Evolutionary conservation across 2,329 filamentous ascomycete species (phyloP).

Genomic region (Neofusicoccum laricinum): DNA sequence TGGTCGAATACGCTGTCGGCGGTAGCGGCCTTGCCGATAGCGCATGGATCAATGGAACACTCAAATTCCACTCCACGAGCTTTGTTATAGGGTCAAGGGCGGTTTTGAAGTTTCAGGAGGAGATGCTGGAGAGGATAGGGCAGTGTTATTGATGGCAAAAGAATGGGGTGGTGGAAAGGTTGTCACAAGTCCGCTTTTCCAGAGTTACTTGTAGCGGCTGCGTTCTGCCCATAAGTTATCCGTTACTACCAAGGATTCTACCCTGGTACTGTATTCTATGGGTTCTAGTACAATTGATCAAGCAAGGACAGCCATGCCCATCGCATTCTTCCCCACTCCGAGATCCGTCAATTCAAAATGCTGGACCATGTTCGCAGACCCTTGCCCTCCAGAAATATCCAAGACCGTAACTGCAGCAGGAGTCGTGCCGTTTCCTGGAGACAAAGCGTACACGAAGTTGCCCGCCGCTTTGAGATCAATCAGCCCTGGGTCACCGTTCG

Average conservation of each 20-base stretch:
- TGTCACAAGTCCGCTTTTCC: slow-evolving; percentile 23
- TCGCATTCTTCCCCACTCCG: slow-evolving; percentile 29
- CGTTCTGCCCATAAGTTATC: too few relatives aligned
- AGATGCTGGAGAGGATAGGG: not conserved
- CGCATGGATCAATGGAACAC: slow-evolving; percentile 40
- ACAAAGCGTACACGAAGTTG: slow-evolving; percentile 56
- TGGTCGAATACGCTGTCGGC: slow-evolving; percentile 27
- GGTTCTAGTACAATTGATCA: too few relatives aligned
- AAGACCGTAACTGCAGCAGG: slow-evolving; percentile 39
- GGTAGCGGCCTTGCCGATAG: slow-evolving; percentile 34
- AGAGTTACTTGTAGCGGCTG: not conserved
- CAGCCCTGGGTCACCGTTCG: slow-evolving; percentile 52
- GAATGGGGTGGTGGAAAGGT: slow-evolving; percentile 24
- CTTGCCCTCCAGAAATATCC: slow-evolving; percentile 29
- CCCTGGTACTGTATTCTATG: too few relatives aligned
- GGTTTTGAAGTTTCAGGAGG: not conserved
- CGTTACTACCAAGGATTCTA: too few relatives aligned
- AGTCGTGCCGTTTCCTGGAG: slow-evolving; percentile 49
- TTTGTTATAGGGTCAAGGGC: not conserved
- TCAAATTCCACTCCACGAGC: slow-evolving; percentile 37
- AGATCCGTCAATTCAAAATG: slow-evolving; percentile 32
- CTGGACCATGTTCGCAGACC: slow-evolving; percentile 35
- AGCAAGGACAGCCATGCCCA: slow-evolving; percentile 33
- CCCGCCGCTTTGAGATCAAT: slow-evolving; percentile 55
- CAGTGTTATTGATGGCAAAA: slow-evolving; percentile 22